A percentile compares a stretch with the other conserved stretches of the same genome.
phyloP scores from a whole-genome alignment of 176 grass and related monocot genomes.

The Neostapfia colusana region DNA sequence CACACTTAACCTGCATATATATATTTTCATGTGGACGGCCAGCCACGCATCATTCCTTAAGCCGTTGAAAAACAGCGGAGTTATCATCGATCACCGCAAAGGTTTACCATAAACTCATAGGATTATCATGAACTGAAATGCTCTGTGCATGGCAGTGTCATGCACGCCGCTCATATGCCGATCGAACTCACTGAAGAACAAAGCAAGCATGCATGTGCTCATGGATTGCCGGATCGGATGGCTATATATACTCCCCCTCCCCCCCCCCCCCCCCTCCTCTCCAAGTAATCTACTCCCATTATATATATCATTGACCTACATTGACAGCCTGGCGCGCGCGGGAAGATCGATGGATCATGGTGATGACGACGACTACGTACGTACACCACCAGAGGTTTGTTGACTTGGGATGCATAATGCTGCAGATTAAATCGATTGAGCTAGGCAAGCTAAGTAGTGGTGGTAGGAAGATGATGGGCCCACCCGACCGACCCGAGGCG shows the following conservation, averaged over 20 bases:
- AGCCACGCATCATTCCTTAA: conserved; percentile 14
- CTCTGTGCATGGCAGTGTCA: conserved; percentile 23
- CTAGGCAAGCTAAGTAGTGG: conserved; percentile 20
- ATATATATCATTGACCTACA: conserved; percentile 45
- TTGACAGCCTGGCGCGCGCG: conserved; percentile 54
- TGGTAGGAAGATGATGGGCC: background rate
- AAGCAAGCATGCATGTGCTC: conserved; percentile 43
- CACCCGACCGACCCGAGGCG: conserved; percentile 18
- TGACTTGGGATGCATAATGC: conserved; percentile 35
- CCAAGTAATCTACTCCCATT: conserved; percentile 24
- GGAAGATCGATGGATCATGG: conserved; percentile 36
- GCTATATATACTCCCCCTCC: too few relatives aligned
- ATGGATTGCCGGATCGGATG: conserved; percentile 14
- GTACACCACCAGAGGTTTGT: conserved; percentile 38
- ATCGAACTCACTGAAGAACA: background rate
- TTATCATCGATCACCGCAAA: conserved; percentile 35
- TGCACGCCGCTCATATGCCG: conserved; percentile 16
- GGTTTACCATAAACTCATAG: conserved; percentile 31
- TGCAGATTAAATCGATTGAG: background rate
- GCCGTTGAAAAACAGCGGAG: conserved; percentile 35
- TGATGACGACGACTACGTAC: too few relatives aligned
- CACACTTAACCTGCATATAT: conserved; percentile 10
- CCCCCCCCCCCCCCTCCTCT: background rate
- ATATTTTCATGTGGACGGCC: conserved; percentile 28
- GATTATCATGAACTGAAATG: conserved; percentile 41